Evolutionary conservation across 306 rosid genomes (phyloP).

Genomic region (Erythrophleum fordii): DNA sequence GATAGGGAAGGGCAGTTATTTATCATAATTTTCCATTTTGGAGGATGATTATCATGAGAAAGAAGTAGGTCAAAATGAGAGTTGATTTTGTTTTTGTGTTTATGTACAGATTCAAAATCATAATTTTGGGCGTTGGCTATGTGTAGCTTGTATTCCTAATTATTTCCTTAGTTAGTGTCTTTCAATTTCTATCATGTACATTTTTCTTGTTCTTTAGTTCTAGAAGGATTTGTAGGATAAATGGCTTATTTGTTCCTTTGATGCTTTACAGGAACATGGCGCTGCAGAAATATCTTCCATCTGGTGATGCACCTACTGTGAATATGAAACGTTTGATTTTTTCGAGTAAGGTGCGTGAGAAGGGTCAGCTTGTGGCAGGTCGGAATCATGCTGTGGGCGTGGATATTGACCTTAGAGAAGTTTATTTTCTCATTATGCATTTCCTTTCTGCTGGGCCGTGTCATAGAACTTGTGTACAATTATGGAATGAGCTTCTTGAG

Average conservation of each 20-base stretch:
- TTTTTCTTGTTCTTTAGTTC: constrained; percentile 20
- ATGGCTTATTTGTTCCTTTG: constrained; percentile 35
- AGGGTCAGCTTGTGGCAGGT: constrained; percentile 51
- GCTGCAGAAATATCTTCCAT: constrained; percentile 72
- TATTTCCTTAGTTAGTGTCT: constrained; percentile 7
- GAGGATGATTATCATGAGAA: constrained; percentile 16
- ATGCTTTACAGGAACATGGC: constrained; percentile 79
- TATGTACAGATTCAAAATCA: constrained; percentile 27
- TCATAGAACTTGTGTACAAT: constrained; percentile 71
- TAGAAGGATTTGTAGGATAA: constrained; percentile 1
- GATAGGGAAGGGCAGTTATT: constrained; percentile 13
- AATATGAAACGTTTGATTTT: constrained; percentile 65
- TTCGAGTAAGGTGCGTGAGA: constrained; percentile 58
- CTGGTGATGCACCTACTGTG: constrained; percentile 68
- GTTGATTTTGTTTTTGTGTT: constrained; percentile 31
- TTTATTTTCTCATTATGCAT: constrained; percentile 96
- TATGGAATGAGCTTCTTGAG: constrained; percentile 91
- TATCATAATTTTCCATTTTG: constrained; percentile 23
- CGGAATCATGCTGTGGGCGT: constrained; percentile 60
- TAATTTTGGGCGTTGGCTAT: constrained; percentile 3
- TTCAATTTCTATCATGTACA: background rate
- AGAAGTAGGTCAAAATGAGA: constrained; percentile 17
- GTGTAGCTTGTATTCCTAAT: constrained; percentile 28
- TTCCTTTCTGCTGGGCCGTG: constrained; percentile 97
- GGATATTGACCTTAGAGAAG: constrained; percentile 85